These are phyloP conservation scores for Kockiozyma suomiensis DNA, from an alignment of 805 yeast genomes.

Conservation along the genomic window DNA sequence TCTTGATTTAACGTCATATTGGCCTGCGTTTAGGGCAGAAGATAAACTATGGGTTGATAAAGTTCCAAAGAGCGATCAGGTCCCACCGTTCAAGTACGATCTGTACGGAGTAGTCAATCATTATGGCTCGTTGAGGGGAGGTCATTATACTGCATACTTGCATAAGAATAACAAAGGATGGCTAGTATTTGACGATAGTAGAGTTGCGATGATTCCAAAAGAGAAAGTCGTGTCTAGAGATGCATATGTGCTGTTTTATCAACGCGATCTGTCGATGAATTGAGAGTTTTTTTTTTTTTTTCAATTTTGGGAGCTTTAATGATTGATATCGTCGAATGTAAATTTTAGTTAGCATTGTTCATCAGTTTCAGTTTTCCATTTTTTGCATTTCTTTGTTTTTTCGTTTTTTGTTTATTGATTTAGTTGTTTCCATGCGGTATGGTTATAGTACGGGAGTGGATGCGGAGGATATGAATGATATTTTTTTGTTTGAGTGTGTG, in stretches of 20 bases:
- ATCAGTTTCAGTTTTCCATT: neutral
- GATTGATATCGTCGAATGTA: no score
- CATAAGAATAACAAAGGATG: slow-evolving; percentile 67
- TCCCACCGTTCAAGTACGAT: slow-evolving; percentile 76
- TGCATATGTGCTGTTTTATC: slow-evolving; percentile 81
- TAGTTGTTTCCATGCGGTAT: no score
- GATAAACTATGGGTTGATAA: slow-evolving; percentile 52
- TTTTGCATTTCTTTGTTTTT: neutral
- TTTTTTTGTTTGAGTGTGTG: no score
- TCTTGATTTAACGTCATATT: slow-evolving; percentile 67
- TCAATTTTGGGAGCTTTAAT: neutral
- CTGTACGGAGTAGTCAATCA: slow-evolving; percentile 84
- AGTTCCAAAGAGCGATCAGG: slow-evolving; percentile 69
- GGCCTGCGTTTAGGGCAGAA: slow-evolving; percentile 57
- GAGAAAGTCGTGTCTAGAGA: slow-evolving; percentile 62
- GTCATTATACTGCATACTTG: slow-evolving; percentile 86
- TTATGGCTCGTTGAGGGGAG: slow-evolving; percentile 77
- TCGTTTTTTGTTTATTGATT: neutral
- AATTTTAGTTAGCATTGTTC: neutral
- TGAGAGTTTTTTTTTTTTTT: no score
- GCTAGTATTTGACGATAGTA: slow-evolving; percentile 83
- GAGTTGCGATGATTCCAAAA: slow-evolving; percentile 49
- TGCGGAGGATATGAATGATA: no score
- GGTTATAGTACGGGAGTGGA: neutral
- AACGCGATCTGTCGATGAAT: slow-evolving; percentile 14